Conservation (phyloP, 208 protist species). For the Leishmania tropica region DNA sequence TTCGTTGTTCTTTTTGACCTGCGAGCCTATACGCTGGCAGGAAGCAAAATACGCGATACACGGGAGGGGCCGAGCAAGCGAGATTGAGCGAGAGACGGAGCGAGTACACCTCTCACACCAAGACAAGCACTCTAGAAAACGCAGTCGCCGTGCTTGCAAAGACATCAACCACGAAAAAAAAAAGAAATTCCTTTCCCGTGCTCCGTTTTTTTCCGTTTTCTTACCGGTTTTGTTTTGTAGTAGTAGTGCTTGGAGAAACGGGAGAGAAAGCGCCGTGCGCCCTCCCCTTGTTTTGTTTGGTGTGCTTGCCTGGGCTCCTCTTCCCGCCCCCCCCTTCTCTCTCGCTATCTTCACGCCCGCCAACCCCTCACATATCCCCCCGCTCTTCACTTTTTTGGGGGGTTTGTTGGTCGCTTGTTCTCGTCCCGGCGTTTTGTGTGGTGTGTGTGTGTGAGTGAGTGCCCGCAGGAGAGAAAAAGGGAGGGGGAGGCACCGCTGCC, state of each 20-base stretch:
- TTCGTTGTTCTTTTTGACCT: neutral
- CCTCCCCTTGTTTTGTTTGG: conserved; percentile 4
- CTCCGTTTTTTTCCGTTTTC: neutral
- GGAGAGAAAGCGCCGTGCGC: neutral
- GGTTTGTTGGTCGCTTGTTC: neutral
- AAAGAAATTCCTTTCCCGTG: neutral
- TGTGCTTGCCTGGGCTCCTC: neutral
- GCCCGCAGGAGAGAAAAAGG: neutral
- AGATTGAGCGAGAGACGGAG: conserved; percentile 4
- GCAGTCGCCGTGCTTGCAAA: neutral
- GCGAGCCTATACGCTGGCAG: neutral
- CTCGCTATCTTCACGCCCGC: neutral
- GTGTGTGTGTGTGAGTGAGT: neutral
- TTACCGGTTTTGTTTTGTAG: neutral
- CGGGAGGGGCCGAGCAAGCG: neutral
- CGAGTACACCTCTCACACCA: neutral
- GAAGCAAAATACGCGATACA: neutral
- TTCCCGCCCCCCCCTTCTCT: neutral
- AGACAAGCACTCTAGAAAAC: neutral
- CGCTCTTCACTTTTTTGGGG: neutral
- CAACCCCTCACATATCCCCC: conserved; percentile 1
- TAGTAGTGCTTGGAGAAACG: neutral
- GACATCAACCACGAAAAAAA: too few relatives aligned
- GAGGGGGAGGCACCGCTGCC: neutral
- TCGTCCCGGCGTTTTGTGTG: neutral